Evolutionary conservation across 257 asterid genomes (phyloP), one percentile per base, ranked within the genome.

Genomic region (Fraxinus anomala): DNA sequence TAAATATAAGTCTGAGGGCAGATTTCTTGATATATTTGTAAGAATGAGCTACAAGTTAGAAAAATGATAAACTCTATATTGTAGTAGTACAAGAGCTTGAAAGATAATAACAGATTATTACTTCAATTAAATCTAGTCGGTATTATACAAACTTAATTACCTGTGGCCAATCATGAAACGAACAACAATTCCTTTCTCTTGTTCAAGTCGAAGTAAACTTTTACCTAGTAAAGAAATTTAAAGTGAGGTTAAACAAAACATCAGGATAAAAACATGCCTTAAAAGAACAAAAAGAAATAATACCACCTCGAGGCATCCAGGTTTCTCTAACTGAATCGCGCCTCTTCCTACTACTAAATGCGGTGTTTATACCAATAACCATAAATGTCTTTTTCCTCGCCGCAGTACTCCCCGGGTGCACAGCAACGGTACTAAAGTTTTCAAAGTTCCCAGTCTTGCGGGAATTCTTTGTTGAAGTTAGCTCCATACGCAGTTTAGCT

Each of bases 151-250:
- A 33, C 33, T 24, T 10, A 28, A 42, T 76, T 73, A 91, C 98
- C 96, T 93, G 92, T 89, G 96, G 28, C 98, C 98, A 28, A 93
- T 92, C 93, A 90, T 88, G 84, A 93, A 92, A 21, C 97, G 95
- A 30, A 92, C 89, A 17, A 93, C 86, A 16, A 92, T 90, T 72
- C 98, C 96, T 82, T 90, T 93, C 78, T 93, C 97, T 68, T 84
- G 84, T 86, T 92, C 95, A 34, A 92, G 88, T 63, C 81, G 88
- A 31, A 83, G 81, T 39, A 89, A 82, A 65, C 89, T 83, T 76
- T 90, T 88, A 30, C 94, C 98, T 92, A 37, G 73, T 65, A 3
- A 66, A 40, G 51, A 66, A 73, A 75, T 72, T 36, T 4, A 36
- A 36, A n/a, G 12, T 31, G 47, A 49, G 2, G 39, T 24, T 59